Evolutionary conservation across 2,329 filamentous ascomycete genomes (phyloP).

Genomic region (Nothophoma quercina): DNA sequence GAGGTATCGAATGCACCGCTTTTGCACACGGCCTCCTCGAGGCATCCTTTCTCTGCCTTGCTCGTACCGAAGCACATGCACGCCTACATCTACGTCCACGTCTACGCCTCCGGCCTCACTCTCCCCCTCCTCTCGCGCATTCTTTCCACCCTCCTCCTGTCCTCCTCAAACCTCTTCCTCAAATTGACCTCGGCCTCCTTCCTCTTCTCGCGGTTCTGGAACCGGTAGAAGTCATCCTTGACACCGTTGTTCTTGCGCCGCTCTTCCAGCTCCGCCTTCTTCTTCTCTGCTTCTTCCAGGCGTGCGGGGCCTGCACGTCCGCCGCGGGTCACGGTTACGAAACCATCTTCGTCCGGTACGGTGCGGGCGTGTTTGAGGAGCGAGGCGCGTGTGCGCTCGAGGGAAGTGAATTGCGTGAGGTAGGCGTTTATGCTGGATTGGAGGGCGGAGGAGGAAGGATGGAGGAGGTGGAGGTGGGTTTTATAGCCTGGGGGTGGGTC

Average conservation of each 20-base stretch:
- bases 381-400: constrained; percentile 70
- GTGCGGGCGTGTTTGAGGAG: constrained; percentile 71
- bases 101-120: constrained; percentile 37
- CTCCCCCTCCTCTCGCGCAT: constrained; percentile 69
- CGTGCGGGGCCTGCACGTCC: constrained; percentile 74
- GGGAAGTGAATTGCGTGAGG: constrained; percentile 77
- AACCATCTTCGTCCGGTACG: constrained; percentile 92
- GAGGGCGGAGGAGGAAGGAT: constrained; percentile 72
- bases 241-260: constrained; percentile 65
- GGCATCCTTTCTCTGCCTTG: too few species aligned
- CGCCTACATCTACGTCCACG: too few species aligned
- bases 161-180: constrained; percentile 76
- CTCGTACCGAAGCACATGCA: too few species aligned
- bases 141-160: constrained; percentile 73
- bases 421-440: constrained; percentile 81
- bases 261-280: constrained; percentile 63
- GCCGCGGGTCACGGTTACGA: constrained; percentile 87
- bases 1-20: too few species aligned
- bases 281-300: constrained; percentile 68
- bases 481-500: constrained; percentile 59
- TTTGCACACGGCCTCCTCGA: too few species aligned
- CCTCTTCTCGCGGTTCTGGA: constrained; percentile 80
- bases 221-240: constrained; percentile 77
- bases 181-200: constrained; percentile 77
- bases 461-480: constrained; percentile 73